Percentiles rank a stretch among this genome's conserved stretches.
phyloP scores from a whole-genome alignment of 1,139 yeast species.

The Sugiyamaella xylanicola region DNA sequence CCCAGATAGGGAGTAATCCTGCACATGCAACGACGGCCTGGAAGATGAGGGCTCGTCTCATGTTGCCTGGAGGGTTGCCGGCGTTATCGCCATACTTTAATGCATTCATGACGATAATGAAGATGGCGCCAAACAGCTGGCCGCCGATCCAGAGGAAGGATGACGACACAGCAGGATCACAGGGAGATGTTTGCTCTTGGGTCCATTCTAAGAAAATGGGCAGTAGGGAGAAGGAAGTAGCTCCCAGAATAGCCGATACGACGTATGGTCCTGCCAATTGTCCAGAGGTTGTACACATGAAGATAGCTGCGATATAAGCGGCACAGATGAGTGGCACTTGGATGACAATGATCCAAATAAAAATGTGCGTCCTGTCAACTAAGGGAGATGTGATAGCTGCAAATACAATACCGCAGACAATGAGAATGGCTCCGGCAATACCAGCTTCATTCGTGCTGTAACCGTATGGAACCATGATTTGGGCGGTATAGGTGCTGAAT shows the following conservation, averaged over 20 bases:
- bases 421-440: slow-evolving; percentile 41
- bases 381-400: slow-evolving; percentile 41
- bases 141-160: slow-evolving; percentile 43
- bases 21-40: slow-evolving; percentile 41
- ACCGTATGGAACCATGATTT: slow-evolving; percentile 43
- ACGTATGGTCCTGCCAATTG: slow-evolving; percentile 41
- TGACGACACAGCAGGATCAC: slow-evolving; percentile 40
- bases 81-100: slow-evolving; percentile 34
- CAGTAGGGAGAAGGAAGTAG: slow-evolving; percentile 40
- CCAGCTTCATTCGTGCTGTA: slow-evolving; percentile 43
- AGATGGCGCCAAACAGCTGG: slow-evolving; percentile 42
- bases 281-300: slow-evolving; percentile 34
- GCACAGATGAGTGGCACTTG: slow-evolving; percentile 40
- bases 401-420: slow-evolving; percentile 40
- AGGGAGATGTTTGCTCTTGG: slow-evolving; percentile 43
- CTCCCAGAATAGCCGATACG: slow-evolving; percentile 43
- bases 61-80: slow-evolving; percentile 42
- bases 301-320: slow-evolving; percentile 41
- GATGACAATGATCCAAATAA: slow-evolving; percentile 32
- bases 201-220: slow-evolving; percentile 43
- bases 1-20: slow-evolving; percentile 33
- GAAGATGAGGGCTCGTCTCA: slow-evolving; percentile 41
- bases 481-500: slow-evolving; percentile 41
- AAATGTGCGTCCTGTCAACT: slow-evolving; percentile 39
- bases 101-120: slow-evolving; percentile 42